These are phyloP conservation scores for Camelina sativa DNA, from an alignment of 345 rosid genomes.

Conservation along the genomic window DNA sequence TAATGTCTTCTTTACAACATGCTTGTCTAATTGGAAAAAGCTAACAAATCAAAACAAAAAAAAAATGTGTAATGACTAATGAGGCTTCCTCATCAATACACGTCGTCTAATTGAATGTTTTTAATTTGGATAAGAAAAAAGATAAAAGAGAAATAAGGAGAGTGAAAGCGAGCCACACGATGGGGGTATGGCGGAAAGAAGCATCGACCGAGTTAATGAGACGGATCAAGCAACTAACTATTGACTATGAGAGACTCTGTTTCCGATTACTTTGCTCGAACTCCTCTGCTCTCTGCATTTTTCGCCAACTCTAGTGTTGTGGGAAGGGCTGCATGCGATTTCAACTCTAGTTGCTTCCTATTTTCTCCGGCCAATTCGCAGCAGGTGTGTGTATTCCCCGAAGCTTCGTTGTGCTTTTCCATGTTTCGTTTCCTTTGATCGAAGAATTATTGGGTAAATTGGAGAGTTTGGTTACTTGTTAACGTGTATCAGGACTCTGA, in stretches of 20 bases:
- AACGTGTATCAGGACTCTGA: not conserved
- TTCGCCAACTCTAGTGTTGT: not conserved
- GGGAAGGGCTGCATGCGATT: conserved; percentile 22
- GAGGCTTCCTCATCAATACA: not conserved
- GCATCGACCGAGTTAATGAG: conserved; percentile 28
- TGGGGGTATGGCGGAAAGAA: conserved; percentile 36
- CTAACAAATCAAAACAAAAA: not conserved
- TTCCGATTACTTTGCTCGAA: conserved; percentile 16
- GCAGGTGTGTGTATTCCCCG: conserved; percentile 29
- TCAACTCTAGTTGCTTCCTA: conserved; percentile 11
- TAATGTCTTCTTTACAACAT: too few relatives aligned
- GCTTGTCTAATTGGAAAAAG: not conserved
- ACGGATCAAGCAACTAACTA: conserved; percentile 23
- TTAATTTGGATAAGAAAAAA: conserved; percentile 35
- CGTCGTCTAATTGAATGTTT: not conserved
- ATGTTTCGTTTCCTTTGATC: not conserved
- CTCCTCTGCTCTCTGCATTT: conserved; percentile 25
- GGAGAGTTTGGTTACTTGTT: not conserved
- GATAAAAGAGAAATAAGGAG: conserved; percentile 22
- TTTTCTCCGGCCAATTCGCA: conserved; percentile 7
- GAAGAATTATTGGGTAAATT: not conserved
- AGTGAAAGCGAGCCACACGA: conserved; percentile 42
- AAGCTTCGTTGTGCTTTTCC: not conserved
- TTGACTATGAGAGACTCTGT: conserved; percentile 5
- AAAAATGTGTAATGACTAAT: not conserved